These are phyloP conservation scores for Polyporus tsugae DNA, from an alignment of 1,284 basidiomycete species.

Conservation along the genomic window DNA sequence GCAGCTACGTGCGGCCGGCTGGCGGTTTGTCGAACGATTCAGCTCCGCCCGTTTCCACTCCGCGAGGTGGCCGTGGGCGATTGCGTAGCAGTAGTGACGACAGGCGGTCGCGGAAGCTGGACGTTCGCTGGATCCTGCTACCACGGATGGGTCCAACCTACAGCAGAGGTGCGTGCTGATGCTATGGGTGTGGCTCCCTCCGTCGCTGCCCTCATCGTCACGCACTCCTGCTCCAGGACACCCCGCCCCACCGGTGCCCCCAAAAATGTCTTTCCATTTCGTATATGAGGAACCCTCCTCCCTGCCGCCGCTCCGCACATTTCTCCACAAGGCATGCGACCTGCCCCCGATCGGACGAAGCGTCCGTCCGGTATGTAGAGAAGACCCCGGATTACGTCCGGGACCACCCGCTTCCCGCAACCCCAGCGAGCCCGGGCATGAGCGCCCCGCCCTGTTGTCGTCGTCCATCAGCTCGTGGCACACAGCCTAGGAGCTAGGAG, in stretches of 20 bases:
- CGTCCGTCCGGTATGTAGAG: not conserved
- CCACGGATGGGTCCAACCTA: not conserved
- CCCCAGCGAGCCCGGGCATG: not conserved
- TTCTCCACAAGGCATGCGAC: not conserved
- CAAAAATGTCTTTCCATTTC: no score
- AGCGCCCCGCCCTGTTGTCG: not conserved
- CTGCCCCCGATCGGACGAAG: constrained; percentile 6
- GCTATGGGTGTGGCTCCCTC: not conserved
- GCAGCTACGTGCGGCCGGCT: not conserved
- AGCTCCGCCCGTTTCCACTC: not conserved
- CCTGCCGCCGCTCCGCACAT: no score
- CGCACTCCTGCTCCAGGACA: not conserved
- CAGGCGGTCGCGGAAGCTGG: not conserved
- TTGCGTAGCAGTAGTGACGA: no score
- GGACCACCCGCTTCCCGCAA: not conserved
- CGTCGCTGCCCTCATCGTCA: not conserved
- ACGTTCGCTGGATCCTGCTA: not conserved
- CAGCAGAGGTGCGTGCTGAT: not conserved
- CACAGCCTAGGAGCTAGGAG: not conserved
- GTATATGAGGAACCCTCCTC: no score
- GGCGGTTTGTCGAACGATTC: not conserved
- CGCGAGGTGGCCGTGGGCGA: not conserved
- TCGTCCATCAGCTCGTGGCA: not conserved
- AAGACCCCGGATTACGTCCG: not conserved
- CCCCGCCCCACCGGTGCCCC: not conserved